These are phyloP conservation scores for Oryza nivara DNA, from an alignment of 176 grass and related monocot species.

Conservation along the genomic window DNA sequence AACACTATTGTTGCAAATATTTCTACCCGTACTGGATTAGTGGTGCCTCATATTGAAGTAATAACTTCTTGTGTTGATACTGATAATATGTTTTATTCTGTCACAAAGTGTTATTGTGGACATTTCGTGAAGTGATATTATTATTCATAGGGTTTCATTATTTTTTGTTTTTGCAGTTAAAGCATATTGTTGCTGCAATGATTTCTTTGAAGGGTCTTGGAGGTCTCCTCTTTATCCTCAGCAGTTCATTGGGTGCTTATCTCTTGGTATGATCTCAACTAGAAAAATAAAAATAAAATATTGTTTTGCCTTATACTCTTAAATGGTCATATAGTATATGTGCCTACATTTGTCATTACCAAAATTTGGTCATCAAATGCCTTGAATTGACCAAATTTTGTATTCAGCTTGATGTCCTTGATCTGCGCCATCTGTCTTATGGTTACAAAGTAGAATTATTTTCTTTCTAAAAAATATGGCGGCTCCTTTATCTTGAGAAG, in stretches of 20 bases:
- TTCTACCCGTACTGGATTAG: slow-evolving; percentile 54
- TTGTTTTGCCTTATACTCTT: not conserved
- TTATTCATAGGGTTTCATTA: slow-evolving; percentile 2
- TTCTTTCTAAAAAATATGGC: not conserved
- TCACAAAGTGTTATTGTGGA: not conserved
- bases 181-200: slow-evolving; percentile 61
- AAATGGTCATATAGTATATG: not conserved
- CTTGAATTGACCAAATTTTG: not conserved
- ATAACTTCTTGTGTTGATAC: not conserved
- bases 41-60: slow-evolving; percentile 67
- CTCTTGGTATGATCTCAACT: slow-evolving; percentile 56
- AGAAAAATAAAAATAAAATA: not conserved
- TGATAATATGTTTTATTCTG: not conserved
- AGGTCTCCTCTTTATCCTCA: slow-evolving; percentile 78
- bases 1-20: slow-evolving; percentile 54
- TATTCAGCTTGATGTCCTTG: not conserved
- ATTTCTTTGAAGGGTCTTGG: slow-evolving; percentile 78
- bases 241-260: slow-evolving; percentile 70
- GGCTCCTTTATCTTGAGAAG: too few relatives aligned
- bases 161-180: slow-evolving; percentile 57
- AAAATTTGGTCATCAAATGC: not conserved
- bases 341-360: not conserved
- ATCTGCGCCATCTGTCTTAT: not conserved
- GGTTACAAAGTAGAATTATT: not conserved
- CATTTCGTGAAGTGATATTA: not conserved